Evolutionary conservation across 306 rosid species (phyloP).

Genomic region (Castanospermum australe): DNA sequence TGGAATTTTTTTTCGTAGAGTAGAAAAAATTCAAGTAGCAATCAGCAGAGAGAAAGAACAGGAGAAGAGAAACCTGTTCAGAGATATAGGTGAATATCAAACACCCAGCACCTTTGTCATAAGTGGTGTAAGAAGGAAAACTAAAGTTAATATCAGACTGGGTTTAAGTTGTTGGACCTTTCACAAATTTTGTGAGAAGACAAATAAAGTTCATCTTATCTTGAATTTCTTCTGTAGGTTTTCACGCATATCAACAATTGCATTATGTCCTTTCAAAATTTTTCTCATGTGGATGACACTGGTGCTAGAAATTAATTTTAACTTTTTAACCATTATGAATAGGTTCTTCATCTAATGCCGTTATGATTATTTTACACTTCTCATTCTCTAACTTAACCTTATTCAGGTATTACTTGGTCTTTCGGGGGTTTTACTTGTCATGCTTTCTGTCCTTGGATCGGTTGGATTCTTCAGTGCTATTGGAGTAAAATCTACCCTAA

Average conservation of each 20-base stretch:
- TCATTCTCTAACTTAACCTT: constrained; percentile 25
- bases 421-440: constrained; percentile 82
- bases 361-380: constrained; percentile 5
- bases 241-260: background rate
- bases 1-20: too few species aligned
- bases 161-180: background rate
- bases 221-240: background rate
- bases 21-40: too few species aligned
- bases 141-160: background rate
- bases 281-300: background rate
- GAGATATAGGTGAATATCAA: too few species aligned
- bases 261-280: background rate
- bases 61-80: too few species aligned
- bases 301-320: background rate
- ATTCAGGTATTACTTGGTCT: constrained; percentile 89
- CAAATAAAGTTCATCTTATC: too few species aligned
- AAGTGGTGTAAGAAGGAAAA: background rate
- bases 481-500: constrained; percentile 91
- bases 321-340: background rate
- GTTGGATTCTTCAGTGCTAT: constrained; percentile 93
- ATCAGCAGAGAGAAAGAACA: too few species aligned
- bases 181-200: background rate
- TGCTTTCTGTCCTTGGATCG: constrained; percentile 94
- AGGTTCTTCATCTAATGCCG: background rate
- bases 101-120: too few species aligned